Evolutionary conservation across 2,329 filamentous ascomycete species (phyloP).

Genomic region (Tolypocladium nubicola): DNA sequence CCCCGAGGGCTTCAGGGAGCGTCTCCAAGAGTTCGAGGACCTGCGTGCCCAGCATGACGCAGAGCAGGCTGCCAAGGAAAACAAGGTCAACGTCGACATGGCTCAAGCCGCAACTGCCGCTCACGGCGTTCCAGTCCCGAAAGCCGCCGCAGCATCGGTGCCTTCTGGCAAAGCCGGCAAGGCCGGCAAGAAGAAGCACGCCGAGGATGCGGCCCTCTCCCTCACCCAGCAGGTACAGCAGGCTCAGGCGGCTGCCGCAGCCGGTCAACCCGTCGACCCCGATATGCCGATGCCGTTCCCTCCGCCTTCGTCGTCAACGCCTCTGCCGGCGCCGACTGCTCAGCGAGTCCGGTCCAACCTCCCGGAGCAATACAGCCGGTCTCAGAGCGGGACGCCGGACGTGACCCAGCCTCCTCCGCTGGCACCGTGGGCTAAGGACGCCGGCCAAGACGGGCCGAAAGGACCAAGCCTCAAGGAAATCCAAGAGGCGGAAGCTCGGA

Average conservation of each 20-base stretch:
- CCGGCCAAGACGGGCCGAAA: constrained; percentile 57
- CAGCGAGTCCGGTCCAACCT: constrained; percentile 77
- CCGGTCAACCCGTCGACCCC: constrained; percentile 35
- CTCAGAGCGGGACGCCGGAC: constrained; percentile 69
- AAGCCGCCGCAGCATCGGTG: constrained; percentile 2
- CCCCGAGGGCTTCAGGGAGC: constrained; percentile 52
- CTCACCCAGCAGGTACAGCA: constrained; percentile 79
- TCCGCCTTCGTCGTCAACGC: constrained; percentile 64
- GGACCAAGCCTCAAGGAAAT: constrained; percentile 94
- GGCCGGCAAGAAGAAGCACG: constrained; percentile 16
- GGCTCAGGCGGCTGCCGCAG: constrained; percentile 41
- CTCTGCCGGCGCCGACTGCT: constrained; percentile 78
- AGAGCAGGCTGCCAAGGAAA: constrained; percentile 20
- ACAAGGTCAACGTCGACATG: background rate
- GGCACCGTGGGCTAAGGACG: constrained; percentile 92
- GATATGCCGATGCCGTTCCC: constrained; percentile 70
- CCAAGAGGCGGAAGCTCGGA: constrained; percentile 87
- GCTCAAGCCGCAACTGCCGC: background rate
- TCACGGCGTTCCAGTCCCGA: constrained; percentile 1
- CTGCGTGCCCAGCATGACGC: constrained; percentile 64
- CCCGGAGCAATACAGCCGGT: constrained; percentile 61
- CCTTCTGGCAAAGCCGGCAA: constrained; percentile 2
- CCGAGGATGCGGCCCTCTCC: constrained; percentile 40
- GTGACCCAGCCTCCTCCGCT: constrained; percentile 54
- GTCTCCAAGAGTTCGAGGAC: constrained; percentile 75